Percentiles rank a stretch among this genome's conserved stretches.
phyloP scores from a whole-genome alignment of 768 basidiomycete species.

The Podaxis sp. region DNA sequence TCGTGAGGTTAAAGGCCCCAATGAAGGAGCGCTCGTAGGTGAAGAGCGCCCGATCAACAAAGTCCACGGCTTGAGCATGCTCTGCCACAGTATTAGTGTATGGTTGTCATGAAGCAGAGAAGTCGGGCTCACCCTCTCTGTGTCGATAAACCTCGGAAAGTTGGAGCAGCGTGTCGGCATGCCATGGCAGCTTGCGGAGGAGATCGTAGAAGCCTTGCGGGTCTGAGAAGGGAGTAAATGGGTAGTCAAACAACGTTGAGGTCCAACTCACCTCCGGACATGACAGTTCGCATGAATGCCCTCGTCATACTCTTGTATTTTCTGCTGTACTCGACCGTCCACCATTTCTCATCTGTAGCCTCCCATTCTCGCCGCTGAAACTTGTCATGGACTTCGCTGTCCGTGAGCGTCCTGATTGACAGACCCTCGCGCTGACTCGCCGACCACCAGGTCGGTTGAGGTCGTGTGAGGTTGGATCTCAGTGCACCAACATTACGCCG shows the following conservation, averaged over 20 bases:
- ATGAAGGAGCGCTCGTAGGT: conserved; percentile 90
- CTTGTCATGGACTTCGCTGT: conserved; percentile 52
- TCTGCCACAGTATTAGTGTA: conserved; percentile 42
- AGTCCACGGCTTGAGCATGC: conserved; percentile 81
- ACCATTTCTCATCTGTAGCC: conserved; percentile 8
- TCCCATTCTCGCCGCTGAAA: conserved; percentile 38
- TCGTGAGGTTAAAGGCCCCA: conserved; percentile 83
- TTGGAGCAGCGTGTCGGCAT: conserved; percentile 89
- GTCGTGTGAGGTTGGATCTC: conserved; percentile 76
- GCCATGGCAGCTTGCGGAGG: conserved; percentile 81
- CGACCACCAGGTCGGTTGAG: conserved; percentile 75
- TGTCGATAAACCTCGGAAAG: conserved; percentile 83
- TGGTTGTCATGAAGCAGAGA: too few relatives aligned
- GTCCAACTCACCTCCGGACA: conserved; percentile 67
- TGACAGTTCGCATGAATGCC: conserved; percentile 78
- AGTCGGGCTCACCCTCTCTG: conserved; percentile 66
- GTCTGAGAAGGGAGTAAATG: conserved; percentile 40
- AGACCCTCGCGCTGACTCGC: conserved; percentile 72
- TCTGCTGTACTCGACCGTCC: conserved; percentile 71
- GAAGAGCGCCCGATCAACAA: conserved; percentile 90
- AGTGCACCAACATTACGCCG: conserved; percentile 43
- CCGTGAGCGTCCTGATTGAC: conserved; percentile 55
- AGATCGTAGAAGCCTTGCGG: conserved; percentile 78
- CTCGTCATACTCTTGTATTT: conserved; percentile 80
- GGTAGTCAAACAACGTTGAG: background rate